Evolutionary conservation across 73 alveolate species (phyloP), one percentile per base, ranked within the genome.

Genomic region (Strombidium stylifer): DNA sequence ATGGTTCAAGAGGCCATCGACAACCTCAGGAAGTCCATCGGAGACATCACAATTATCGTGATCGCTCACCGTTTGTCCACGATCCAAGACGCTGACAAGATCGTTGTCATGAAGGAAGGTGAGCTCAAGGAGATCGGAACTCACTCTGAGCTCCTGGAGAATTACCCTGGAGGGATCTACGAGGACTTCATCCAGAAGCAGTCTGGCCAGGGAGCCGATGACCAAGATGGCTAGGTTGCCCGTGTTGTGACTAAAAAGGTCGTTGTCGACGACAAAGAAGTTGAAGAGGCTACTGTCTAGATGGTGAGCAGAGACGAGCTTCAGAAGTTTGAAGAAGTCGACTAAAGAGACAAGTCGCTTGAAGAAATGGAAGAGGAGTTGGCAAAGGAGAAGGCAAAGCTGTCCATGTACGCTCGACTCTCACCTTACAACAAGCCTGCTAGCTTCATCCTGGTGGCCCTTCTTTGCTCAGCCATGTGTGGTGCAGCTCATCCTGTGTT

Each of bases 31-130:
- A 34, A 74, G 71, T 57, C 73, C 65, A 14, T 70, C 62, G 70
- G 74, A 2, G 25, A 35, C 1, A 28, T 60, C 25, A 90, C 96
- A 6, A 62, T 84, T n/a, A 50, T 84, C 18, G 73, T 81, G 12
- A 80, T 87, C 24, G 94, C 96, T 21, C 96, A 87, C 48, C 69
- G 89, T 39, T 86, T 87, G 40, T 45, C 79, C 12, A 86, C 96
- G 14, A 68, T 93, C 50, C 89, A 65, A 46, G 81, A 90, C 61
- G 87, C 97, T 11, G 97, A 93, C 53, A 74, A 78, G 57, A 93
- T 93, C 41, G 69, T 92, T 39, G 98, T 93, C 3, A 64, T 93
- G 62, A 70, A 79, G 55, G 87, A 81, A 47, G 96, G 97, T 2
- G 45, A 41, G 34, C 46, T 87, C 24, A 41, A 56, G 30, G 94